Percentiles rank a stretch among this genome's conserved stretches.
Conservation (phyloP, 2,329 filamentous ascomycete genomes). For the Fusarium subtropicale region DNA sequence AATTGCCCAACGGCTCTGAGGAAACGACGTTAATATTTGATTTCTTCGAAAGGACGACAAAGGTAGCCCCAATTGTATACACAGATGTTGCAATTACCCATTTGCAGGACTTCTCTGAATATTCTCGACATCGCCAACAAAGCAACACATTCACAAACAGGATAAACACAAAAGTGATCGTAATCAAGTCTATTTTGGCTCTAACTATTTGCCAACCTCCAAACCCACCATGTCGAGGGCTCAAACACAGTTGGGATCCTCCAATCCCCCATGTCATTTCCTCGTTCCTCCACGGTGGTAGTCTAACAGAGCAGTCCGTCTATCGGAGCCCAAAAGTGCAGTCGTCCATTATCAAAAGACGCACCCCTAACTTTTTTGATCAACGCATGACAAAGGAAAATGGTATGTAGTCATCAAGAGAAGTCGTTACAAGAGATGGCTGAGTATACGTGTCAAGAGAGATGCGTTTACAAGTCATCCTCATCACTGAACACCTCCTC, state of each 20-base stretch:
- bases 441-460: conserved; percentile 42
- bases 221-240: conserved; percentile 46
- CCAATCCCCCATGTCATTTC: conserved; percentile 49
- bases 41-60: no score
- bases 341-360: conserved; percentile 52
- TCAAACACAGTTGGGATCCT: conserved; percentile 48
- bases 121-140: background rate
- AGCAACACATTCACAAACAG: background rate
- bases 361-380: conserved; percentile 53
- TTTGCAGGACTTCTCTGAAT: background rate
- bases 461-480: conserved; percentile 56
- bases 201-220: conserved; percentile 50
- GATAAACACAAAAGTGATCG: conserved; percentile 28
- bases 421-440: conserved; percentile 46
- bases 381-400: conserved; percentile 54
- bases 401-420: conserved; percentile 51
- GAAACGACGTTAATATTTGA: background rate
- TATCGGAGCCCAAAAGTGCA: conserved; percentile 52
- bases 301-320: conserved; percentile 51
- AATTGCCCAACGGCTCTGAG: background rate
- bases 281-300: conserved; percentile 44
- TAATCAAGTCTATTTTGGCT: conserved; percentile 52
- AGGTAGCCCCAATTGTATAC: no score
- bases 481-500: conserved; percentile 63
- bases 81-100: background rate